These are phyloP conservation scores for Suhomyces xylopsoci DNA, from an alignment of 805 yeast species.

Conservation along the genomic window DNA sequence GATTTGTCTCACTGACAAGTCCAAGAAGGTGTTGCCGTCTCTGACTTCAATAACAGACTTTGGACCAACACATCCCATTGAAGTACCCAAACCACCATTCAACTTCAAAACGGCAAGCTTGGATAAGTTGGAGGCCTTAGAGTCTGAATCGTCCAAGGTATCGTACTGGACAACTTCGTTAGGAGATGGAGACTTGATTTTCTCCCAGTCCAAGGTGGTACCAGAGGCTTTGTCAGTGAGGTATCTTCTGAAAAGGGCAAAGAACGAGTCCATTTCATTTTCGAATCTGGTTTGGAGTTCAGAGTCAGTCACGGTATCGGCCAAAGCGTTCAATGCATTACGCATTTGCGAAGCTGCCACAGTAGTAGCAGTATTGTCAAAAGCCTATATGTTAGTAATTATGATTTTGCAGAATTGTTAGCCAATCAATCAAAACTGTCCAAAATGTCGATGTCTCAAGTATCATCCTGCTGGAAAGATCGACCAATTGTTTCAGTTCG, in stretches of 20 bases:
- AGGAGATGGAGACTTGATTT: slow-evolving; percentile 84
- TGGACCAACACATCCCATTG: slow-evolving; percentile 99
- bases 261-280: slow-evolving; percentile 90
- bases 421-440: neutral
- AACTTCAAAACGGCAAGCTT: slow-evolving; percentile 93
- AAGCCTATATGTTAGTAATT: slow-evolving; percentile 50
- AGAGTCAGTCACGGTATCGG: slow-evolving; percentile 69
- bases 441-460: neutral
- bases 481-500: neutral
- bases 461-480: too few species aligned
- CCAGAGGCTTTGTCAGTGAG: slow-evolving; percentile 86
- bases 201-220: slow-evolving; percentile 87
- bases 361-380: slow-evolving; percentile 90
- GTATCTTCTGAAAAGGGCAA: slow-evolving; percentile 89
- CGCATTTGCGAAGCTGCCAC: slow-evolving; percentile 98
- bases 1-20: slow-evolving; percentile 93
- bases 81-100: slow-evolving; percentile 98
- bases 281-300: slow-evolving; percentile 62
- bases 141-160: slow-evolving; percentile 34
- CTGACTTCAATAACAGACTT: slow-evolving; percentile 97
- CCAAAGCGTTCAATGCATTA: slow-evolving; percentile 84
- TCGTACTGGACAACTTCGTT: slow-evolving; percentile 86
- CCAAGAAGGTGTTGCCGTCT: slow-evolving; percentile 96
- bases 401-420: neutral
- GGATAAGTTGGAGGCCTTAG: slow-evolving; percentile 49